These are phyloP conservation scores for Saksenaea oblongispora DNA, from an alignment of 371 early-diverging fungal genomes.

Conservation along the genomic window DNA sequence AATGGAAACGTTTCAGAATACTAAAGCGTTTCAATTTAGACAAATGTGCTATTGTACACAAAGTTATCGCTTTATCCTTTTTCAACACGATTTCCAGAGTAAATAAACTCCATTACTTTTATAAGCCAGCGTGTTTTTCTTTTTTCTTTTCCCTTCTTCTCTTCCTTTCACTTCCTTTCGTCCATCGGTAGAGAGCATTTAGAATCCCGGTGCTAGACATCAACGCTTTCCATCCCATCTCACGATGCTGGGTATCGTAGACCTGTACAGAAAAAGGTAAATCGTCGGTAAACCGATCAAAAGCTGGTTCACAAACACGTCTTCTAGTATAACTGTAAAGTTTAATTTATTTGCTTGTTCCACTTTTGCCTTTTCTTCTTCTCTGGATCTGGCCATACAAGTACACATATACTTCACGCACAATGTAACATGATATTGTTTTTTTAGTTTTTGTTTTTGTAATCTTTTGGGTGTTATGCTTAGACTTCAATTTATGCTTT, in stretches of 20 bases:
- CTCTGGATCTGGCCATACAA: background rate
- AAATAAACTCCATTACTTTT: background rate
- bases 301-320: background rate
- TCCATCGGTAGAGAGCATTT: no score
- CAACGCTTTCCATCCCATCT: no score
- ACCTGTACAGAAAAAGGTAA: background rate
- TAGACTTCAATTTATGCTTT: background rate
- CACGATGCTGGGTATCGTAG: background rate
- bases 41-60: slow-evolving; percentile 3
- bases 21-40: slow-evolving; percentile 5
- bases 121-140: background rate
- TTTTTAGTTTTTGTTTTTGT: background rate
- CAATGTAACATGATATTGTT: background rate
- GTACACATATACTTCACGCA: background rate
- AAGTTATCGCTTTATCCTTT: slow-evolving; percentile 1
- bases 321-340: background rate
- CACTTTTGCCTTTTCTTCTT: background rate
- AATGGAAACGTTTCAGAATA: slow-evolving; percentile 5
- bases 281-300: background rate
- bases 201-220: no score
- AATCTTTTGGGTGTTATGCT: background rate
- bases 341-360: background rate
- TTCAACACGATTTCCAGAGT: background rate
- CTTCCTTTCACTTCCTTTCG: no score
- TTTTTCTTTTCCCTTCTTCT: background rate